Base-by-base conservation (phyloP, 2,329 filamentous ascomycete genomes). In the Penicillium italicum region DNA sequence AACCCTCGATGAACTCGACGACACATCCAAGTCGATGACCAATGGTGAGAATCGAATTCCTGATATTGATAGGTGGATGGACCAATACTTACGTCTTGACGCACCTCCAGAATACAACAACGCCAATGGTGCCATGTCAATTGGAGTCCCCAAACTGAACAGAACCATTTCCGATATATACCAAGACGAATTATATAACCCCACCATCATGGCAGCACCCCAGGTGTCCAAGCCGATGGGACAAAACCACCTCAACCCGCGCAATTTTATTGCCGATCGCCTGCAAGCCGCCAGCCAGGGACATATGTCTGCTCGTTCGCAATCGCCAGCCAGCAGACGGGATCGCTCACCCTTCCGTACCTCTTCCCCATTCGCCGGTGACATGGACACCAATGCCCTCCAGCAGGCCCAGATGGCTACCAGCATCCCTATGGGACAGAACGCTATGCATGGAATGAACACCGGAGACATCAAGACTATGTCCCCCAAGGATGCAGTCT, bases 401-500 rank as follows among this genome's bases (percentile, higher is more conserved):
- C 69, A 69, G 53, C 65, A 68, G 18, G 69, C 76, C n/a, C 77
- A 78, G 37, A 69, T 80, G 30, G 73, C 68, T 1, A 70, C 71
- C n/a, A 70, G 70, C 34, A 63, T 72, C n/a, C 70, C 72, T 10
- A 65, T 70, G 53, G 30, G 61, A 31, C 67, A 70, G 37, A 64
- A 61, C 45, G 62, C 67, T 50, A 77, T 71, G 51, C 57, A 62
- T 24, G 48, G 63, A 46, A 50, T 76, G 41, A 64, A 74, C 26
- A 33, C 53, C 30, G 47, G 47, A 33, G 69, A 87, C n/a, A 81
- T 85, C 1, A 90, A 90, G 73, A 96, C 93, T 0, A 96, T 99
- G 44, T 97, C 93, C 1, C 94, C 93, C 24, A 95, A 96, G 75
- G 93, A 97, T 67, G 90, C 92, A 1, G 76, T 96, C 57, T 76